Evolutionary conservation across 345 rosid genomes (phyloP).

Genomic region (Camelina hispida): DNA sequence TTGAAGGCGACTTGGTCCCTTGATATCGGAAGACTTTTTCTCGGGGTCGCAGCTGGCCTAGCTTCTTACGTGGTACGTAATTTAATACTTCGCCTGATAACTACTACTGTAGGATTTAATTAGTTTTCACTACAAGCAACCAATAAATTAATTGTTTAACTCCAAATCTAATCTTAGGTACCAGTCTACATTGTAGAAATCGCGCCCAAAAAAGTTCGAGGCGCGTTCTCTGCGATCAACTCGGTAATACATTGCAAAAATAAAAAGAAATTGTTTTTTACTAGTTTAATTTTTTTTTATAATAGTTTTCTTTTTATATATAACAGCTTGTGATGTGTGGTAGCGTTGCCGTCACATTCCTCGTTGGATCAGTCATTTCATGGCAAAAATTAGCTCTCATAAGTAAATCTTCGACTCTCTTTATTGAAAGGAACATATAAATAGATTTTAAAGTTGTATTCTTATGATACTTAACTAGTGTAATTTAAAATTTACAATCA

Average conservation of each 20-base stretch:
- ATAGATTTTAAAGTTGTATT: slow-evolving; percentile 15
- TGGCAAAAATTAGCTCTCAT: slow-evolving; percentile 75
- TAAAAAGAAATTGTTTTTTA: background rate
- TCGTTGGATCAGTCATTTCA: slow-evolving; percentile 65
- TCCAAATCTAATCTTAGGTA: slow-evolving; percentile 47
- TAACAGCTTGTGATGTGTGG: slow-evolving; percentile 62
- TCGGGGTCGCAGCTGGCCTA: slow-evolving; percentile 81
- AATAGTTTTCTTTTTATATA: no score
- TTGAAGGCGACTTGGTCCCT: slow-evolving; percentile 66
- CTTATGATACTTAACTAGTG: slow-evolving; percentile 39
- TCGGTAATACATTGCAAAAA: slow-evolving; percentile 15
- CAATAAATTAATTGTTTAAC: background rate
- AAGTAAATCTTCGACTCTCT: slow-evolving; percentile 48
- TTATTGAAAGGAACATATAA: background rate
- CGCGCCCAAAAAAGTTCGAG: slow-evolving; percentile 73
- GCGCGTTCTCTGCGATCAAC: slow-evolving; percentile 73
- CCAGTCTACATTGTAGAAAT: slow-evolving; percentile 89
- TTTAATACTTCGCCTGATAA: background rate
- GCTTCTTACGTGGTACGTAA: slow-evolving; percentile 77
- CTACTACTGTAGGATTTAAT: slow-evolving; percentile 7
- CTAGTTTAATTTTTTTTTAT: background rate
- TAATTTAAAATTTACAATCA: background rate
- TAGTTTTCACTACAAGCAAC: slow-evolving; percentile 8
- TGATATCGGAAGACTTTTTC: slow-evolving; percentile 66
- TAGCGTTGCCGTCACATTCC: slow-evolving; percentile 66